These are phyloP conservation scores for Rhizopogon vulgaris DNA, from an alignment of 768 basidiomycete genomes.

Conservation along the genomic window DNA sequence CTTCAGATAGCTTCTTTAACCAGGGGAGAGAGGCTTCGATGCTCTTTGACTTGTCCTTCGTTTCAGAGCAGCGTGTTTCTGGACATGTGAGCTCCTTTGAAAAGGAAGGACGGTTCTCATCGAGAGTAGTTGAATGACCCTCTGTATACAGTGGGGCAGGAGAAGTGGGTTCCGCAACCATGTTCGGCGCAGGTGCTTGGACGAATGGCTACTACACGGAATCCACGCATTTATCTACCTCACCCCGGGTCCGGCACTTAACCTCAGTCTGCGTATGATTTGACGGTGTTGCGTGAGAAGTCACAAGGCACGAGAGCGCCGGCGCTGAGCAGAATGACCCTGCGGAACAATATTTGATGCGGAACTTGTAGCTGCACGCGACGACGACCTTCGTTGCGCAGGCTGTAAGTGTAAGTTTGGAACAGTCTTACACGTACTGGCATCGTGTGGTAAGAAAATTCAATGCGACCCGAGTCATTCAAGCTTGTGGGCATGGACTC, in stretches of 20 bases:
- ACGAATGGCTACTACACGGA: neutral
- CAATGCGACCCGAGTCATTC: no score
- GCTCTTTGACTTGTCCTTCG: slow-evolving; percentile 5
- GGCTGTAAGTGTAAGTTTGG: no score
- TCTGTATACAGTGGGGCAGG: slow-evolving; percentile 24
- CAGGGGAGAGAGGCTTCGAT: slow-evolving; percentile 35
- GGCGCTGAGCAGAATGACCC: no score
- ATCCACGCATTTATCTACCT: neutral
- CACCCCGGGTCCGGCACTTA: neutral
- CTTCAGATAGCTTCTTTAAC: slow-evolving; percentile 25
- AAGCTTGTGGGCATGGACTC: no score
- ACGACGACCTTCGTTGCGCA: no score
- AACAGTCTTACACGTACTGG: no score
- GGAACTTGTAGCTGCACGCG: no score
- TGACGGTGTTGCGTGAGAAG: neutral
- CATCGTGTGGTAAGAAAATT: no score
- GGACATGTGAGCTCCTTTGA: neutral
- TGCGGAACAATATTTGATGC: no score
- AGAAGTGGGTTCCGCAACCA: neutral
- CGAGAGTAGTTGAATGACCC: slow-evolving; percentile 36
- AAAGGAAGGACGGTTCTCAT: slow-evolving; percentile 37
- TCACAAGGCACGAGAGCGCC: no score
- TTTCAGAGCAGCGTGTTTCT: neutral
- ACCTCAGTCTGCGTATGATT: no score
- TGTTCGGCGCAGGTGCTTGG: neutral